Evolutionary conservation across 768 basidiomycete species (phyloP), one percentile per base, ranked within the genome.

Genomic region (Flagelloscypha sp.): DNA sequence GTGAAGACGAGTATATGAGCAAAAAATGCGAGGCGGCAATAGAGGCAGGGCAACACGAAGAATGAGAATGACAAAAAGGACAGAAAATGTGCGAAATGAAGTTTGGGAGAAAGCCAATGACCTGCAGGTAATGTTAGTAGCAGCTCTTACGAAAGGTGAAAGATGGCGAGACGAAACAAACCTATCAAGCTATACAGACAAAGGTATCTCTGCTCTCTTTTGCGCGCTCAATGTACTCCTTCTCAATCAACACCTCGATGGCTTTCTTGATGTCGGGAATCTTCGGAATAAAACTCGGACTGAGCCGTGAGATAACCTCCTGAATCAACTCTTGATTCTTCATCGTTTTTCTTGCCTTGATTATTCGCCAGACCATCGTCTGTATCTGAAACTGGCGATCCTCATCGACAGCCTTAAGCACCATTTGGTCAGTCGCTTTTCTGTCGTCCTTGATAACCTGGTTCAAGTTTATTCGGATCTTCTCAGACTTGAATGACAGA

Each of bases 251-350:
- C 11, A 78, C 78, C 53, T 94, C 90, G 41, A 97, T 94, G 3
- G 88, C 86, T 77, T 94, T 93, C 62, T 98, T 98, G 63, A 98
- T 92, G 53, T 95, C 92, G 2, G 88, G 80, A 35, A 97, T 86
- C 66, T 89, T 92, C 16, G 94, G 93, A 6, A 84, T 74, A 58
- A 93, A 93, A 33, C 89, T 74, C 48, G 82, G 74, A 6, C 84
- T 79, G 46, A 93, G 84, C 57, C 90, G 86, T 8, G 84, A 80
- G 45, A 88, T 86, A 42, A 92, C 87, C 53, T 94, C 90, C 50
- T 83, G 81, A 44, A 93, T 89, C 48, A 93, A 58, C 1, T 78
- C 69, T 50, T 93, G 87, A 60, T 92, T 89, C 72, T 92, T 93
- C 81, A 93, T 84, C 43, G 83, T 84, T 73, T 90, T 90, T 22